Evolutionary conservation across 306 rosid species (phyloP).

Genomic region (Parietaria judaica): DNA sequence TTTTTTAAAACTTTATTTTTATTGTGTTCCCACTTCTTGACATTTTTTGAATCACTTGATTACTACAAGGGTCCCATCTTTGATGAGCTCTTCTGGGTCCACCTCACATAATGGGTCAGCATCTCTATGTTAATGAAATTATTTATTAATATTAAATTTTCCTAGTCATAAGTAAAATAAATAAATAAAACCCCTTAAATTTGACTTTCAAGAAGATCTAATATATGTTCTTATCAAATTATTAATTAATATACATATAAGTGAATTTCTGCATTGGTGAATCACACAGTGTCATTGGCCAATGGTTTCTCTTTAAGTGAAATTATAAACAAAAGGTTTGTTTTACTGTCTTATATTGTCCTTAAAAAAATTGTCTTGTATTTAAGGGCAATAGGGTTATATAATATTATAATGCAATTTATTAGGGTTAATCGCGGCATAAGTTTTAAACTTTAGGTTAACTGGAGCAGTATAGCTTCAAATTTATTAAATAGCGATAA

Average conservation of each 20-base stretch:
- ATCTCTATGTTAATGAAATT: constrained; percentile 9
- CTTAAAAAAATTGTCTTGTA: constrained; percentile 1
- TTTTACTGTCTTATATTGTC: no score
- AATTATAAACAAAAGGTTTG: no score
- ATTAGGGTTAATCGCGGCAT: no score
- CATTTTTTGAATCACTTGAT: constrained; percentile 17
- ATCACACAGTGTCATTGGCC: constrained; percentile 4
- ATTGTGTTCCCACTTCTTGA: constrained; percentile 13
- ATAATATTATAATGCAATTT: no score
- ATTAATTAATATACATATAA: no score
- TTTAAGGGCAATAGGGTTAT: background rate
- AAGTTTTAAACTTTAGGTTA: no score
- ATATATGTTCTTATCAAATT: background rate
- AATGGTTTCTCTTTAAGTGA: constrained; percentile 5
- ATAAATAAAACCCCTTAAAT: background rate
- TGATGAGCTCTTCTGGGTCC: constrained; percentile 19
- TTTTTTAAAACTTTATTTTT: constrained; percentile 4
- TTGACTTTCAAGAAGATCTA: background rate
- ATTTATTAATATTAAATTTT: background rate
- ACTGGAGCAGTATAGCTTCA: no score
- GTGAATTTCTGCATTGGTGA: no score
- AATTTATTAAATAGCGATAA: no score
- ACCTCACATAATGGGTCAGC: constrained; percentile 20
- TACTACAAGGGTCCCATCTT: constrained; percentile 14
- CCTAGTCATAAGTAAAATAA: no score